These are phyloP conservation scores for Sabuloglossum arenarium DNA, from an alignment of 495 filamentous ascomycete species.

Conservation along the genomic window DNA sequence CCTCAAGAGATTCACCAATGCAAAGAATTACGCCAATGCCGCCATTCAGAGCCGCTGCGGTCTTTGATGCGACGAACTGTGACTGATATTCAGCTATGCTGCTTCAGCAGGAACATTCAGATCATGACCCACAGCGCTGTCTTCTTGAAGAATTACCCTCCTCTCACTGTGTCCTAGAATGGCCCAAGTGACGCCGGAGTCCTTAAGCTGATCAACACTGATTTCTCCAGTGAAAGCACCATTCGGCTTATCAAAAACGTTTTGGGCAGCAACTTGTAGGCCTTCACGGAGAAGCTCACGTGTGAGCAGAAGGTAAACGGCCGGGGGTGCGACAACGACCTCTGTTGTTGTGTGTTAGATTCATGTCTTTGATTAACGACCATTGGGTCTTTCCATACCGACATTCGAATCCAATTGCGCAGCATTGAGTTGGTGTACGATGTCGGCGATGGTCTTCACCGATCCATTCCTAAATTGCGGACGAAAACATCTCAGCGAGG, in stretches of 20 bases:
- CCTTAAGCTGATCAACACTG: conserved; percentile 71
- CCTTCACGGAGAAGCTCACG: conserved; percentile 45
- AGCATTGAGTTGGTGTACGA: conserved; percentile 70
- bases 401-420: conserved; percentile 48
- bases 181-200: conserved; percentile 69
- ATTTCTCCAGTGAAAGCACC: conserved; percentile 97
- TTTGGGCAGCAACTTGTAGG: conserved; percentile 77
- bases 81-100: not conserved
- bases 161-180: conserved; percentile 89
- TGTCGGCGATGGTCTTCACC: conserved; percentile 61
- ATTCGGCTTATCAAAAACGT: conserved; percentile 90
- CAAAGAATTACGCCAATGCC: conserved; percentile 86
- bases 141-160: conserved; percentile 67
- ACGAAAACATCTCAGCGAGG: conserved; percentile 7
- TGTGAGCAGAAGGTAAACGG: conserved; percentile 75
- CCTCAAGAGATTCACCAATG: conserved; percentile 82
- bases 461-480: conserved; percentile 64
- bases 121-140: conserved; percentile 33
- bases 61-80: conserved; percentile 74
- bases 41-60: conserved; percentile 69
- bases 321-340: conserved; percentile 81
- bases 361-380: not conserved
- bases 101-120: not conserved
- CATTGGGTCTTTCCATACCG: conserved; percentile 26
- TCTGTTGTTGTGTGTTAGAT: conserved; percentile 28